Conservation (phyloP, 441 rosid species). For the Erodium chrysanthum region DNA sequence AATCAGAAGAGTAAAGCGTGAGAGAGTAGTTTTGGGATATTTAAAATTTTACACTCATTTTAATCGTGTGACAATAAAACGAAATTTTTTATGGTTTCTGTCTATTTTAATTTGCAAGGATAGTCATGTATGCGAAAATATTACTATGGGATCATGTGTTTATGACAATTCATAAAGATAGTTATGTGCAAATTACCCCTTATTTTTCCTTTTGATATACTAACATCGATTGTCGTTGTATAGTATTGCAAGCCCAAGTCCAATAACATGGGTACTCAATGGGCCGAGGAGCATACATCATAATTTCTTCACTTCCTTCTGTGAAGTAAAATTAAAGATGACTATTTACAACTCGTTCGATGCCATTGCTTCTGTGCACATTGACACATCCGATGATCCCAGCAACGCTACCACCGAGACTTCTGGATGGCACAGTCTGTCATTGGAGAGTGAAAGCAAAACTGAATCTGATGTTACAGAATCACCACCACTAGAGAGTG, state of each 20-base stretch:
- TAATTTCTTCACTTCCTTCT: conserved; percentile 48
- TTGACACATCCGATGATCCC: conserved; percentile 48
- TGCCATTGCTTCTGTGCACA: conserved; percentile 34
- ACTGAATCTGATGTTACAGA: conserved; percentile 33
- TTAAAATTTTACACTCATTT: too few relatives aligned
- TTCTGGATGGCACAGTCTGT: conserved; percentile 59
- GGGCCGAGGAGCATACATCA: conserved; percentile 55
- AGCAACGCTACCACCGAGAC: conserved; percentile 22
- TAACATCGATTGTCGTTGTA: conserved; percentile 8
- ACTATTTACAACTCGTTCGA: conserved; percentile 60
- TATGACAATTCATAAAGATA: too few relatives aligned
- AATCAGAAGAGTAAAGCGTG: too few relatives aligned
- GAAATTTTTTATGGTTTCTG: too few relatives aligned
- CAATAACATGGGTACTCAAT: conserved; percentile 64
- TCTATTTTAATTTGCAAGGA: too few relatives aligned
- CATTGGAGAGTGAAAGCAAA: conserved; percentile 47
- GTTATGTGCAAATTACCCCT: background rate
- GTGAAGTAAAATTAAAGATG: conserved; percentile 63
- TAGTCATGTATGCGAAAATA: too few relatives aligned
- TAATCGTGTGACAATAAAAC: too few relatives aligned
- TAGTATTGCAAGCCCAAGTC: conserved; percentile 43
- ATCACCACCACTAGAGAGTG: conserved; percentile 37
- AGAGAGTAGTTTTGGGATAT: too few relatives aligned
- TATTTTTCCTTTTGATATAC: conserved; percentile 5
- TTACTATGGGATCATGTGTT: too few relatives aligned